Percentiles rank a stretch among this genome's conserved stretches.
Conservation (phyloP, 805 yeast genomes). For the Spathaspora gorwiae region DNA sequence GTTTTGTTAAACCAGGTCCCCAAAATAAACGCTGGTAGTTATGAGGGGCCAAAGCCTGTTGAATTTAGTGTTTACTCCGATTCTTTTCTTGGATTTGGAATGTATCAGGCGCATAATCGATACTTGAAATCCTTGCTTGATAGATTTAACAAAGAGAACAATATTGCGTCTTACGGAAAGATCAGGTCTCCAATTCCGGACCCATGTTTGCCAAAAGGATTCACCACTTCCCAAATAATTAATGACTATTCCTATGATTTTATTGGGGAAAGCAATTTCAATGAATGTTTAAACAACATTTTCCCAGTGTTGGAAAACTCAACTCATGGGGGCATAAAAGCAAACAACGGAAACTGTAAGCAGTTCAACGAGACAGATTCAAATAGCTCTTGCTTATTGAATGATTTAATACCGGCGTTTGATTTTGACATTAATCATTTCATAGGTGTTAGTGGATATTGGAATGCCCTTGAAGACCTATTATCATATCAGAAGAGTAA, state of each 20-base stretch:
- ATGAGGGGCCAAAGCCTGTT: constrained; percentile 18
- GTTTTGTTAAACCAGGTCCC: constrained; percentile 40
- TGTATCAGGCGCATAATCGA: constrained; percentile 48
- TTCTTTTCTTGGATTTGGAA: constrained; percentile 58
- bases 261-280: constrained; percentile 50
- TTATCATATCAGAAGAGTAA: constrained; percentile 20
- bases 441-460: constrained; percentile 64
- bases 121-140: constrained; percentile 38
- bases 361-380: constrained; percentile 24
- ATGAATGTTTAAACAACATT: constrained; percentile 43
- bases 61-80: constrained; percentile 46
- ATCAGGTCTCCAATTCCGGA: constrained; percentile 36
- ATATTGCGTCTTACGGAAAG: constrained; percentile 11
- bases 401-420: constrained; percentile 51
- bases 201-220: constrained; percentile 56
- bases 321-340: constrained; percentile 18
- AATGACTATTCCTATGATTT: constrained; percentile 31
- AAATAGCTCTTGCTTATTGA: constrained; percentile 46
- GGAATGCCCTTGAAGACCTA: constrained; percentile 54
- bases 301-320: constrained; percentile 41
- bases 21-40: constrained; percentile 12
- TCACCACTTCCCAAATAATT: constrained; percentile 19
- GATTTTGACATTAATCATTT: constrained; percentile 54
- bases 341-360: constrained; percentile 24
- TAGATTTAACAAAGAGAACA: constrained; percentile 13